phyloP scores from a whole-genome alignment of 2,329 filamentous ascomycete species.

The Xylariales sp. region DNA sequence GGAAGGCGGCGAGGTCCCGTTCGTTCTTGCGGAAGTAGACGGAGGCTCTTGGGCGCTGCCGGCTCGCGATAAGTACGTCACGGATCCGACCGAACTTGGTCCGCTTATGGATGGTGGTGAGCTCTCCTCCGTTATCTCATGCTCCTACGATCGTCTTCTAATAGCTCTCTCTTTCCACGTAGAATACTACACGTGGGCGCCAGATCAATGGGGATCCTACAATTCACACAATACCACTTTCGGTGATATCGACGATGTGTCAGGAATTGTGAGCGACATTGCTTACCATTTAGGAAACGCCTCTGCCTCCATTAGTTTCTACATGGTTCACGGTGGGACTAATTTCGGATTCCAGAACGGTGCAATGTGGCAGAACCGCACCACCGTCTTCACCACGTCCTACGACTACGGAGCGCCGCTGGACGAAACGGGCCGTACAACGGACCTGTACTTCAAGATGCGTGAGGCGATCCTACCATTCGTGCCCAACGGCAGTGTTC shows the following conservation, averaged over 20 bases:
- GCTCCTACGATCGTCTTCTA: not conserved
- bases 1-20: constrained; percentile 36
- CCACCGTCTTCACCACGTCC: constrained; percentile 37
- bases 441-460: constrained; percentile 36
- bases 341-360: constrained; percentile 46
- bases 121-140: not conserved
- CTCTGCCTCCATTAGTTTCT: constrained; percentile 40
- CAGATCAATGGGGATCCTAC: constrained; percentile 38
- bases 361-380: constrained; percentile 35
- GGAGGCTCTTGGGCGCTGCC: constrained; percentile 35
- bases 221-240: constrained; percentile 31
- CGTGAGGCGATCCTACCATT: constrained; percentile 34
- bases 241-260: constrained; percentile 19
- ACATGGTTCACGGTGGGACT: constrained; percentile 50
- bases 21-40: constrained; percentile 41
- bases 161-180: not conserved
- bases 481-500: constrained; percentile 30
- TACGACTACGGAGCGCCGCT: constrained; percentile 48
- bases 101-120: constrained; percentile 37
- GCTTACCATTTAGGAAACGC: constrained; percentile 32
- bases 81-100: constrained; percentile 35
- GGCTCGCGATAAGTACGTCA: constrained; percentile 35
- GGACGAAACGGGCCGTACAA: constrained; percentile 44
- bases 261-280: constrained; percentile 28
- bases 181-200: constrained; percentile 42